phyloP scores from a whole-genome alignment of 2,329 filamentous ascomycete species.

The Trichoderma atrobrunneum region DNA sequence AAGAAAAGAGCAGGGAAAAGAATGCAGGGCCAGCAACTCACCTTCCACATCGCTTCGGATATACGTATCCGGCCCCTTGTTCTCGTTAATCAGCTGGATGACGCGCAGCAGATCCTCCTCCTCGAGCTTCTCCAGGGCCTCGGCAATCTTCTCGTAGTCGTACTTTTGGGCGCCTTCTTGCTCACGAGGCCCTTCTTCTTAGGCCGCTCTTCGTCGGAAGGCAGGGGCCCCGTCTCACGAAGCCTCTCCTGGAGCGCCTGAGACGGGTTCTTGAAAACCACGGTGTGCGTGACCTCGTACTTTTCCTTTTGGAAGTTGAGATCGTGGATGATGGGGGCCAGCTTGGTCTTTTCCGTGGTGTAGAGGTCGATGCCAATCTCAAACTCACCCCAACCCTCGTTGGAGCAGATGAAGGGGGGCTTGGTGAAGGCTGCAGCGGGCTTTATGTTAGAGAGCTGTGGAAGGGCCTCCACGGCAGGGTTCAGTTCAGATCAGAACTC shows the following conservation, averaged over 20 bases:
- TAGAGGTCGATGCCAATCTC: constrained; percentile 86
- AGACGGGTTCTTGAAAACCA: constrained; percentile 91
- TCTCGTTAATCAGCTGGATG: constrained; percentile 97
- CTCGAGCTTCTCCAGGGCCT: constrained; percentile 80
- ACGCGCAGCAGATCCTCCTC: constrained; percentile 94
- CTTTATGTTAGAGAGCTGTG: neutral
- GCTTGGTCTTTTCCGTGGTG: constrained; percentile 82
- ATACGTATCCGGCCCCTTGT: constrained; percentile 91
- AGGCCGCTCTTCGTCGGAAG: constrained; percentile 63
- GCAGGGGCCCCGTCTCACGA: constrained; percentile 81
- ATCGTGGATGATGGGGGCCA: constrained; percentile 73
- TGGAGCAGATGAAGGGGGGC: constrained; percentile 82
- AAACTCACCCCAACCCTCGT: constrained; percentile 98
- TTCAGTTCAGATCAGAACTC: no score
- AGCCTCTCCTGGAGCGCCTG: constrained; percentile 76
- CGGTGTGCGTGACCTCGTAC: constrained; percentile 78
- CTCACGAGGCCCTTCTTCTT: constrained; percentile 62
- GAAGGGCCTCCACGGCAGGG: neutral
- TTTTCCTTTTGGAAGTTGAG: constrained; percentile 80
- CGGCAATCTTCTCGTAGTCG: constrained; percentile 96
- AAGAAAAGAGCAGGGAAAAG: neutral
- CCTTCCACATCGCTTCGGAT: constrained; percentile 96
- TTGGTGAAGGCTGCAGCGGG: constrained; percentile 65
- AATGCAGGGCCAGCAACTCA: constrained; percentile 46
- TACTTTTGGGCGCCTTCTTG: constrained; percentile 72